Evolutionary conservation across 2,329 filamentous ascomycete species (phyloP).

Genomic region (Fusarium bactridioides): DNA sequence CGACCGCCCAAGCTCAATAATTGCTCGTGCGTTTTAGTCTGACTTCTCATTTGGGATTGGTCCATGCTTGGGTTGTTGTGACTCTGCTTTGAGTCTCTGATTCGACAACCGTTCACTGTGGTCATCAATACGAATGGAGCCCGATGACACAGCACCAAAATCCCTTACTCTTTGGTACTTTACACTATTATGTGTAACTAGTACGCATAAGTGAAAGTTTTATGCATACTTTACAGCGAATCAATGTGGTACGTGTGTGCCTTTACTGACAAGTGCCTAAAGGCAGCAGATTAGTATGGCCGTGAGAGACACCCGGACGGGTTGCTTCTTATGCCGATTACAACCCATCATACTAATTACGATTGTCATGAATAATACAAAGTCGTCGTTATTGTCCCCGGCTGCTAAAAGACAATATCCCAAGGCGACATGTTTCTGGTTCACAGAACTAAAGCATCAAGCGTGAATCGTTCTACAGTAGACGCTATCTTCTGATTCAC

Average conservation of each 20-base stretch:
- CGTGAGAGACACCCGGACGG: neutral
- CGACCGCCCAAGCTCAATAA: fast-evolving
- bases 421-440: neutral
- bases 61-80: neutral
- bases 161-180: no score
- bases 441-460: neutral
- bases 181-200: fast-evolving
- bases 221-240: neutral
- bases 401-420: fast-evolving
- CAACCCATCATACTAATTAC: fast-evolving
- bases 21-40: neutral
- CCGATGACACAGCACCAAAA: neutral
- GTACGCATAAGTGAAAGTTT: fast-evolving
- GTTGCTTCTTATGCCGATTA: fast-evolving
- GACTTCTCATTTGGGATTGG: neutral
- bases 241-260: fast-evolving
- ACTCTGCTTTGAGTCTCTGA: neutral
- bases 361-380: fast-evolving
- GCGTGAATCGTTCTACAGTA: neutral
- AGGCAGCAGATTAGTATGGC: neutral
- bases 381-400: fast-evolving
- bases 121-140: neutral
- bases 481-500: neutral
- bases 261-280: neutral
- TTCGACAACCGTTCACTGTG: neutral